Base-by-base conservation (phyloP, 306 rosid genomes). In the Neltuma alba region DNA sequence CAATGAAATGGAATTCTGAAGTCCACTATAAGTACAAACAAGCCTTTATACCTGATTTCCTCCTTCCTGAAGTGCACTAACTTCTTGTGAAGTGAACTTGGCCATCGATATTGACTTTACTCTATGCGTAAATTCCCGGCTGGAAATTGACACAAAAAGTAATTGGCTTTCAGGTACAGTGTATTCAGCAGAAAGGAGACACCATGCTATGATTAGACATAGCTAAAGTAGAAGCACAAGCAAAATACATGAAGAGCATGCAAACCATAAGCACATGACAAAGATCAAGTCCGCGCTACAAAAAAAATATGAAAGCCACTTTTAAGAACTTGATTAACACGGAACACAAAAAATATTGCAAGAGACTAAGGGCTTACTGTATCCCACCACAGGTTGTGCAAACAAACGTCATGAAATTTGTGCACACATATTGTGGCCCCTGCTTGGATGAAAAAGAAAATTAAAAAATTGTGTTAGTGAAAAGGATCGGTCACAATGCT, bases 401-500 rank as follows among this genome's bases (percentile, higher is more conserved):
- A 84, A 95, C 89, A 88, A 95, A 95, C 10, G 96, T 90, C 97
- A 92, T 91, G 90, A 92, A 95, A 86, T 86, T 91, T 15, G 97
- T 90, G 94, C 99, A 95, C 30, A 95, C 98, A 85, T 95, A 95
- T 78, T 95, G 98, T 5, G 99, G 97, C 69, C 98, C 99, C 99
- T 95, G 92, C 66, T 72, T 41, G 57, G 63, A 76, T 78, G 81
- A 63, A 18, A 72, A 79, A 48, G 18, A 20, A 62, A n/a, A 3
- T 44, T 37, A 6, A 72, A 16, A 73, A 69, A 23, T 62, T 27
- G 74, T 41, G 77, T 63, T 54, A 60, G 65, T 66, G 70, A 54
- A 81, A 79, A 76, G 72, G 52, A 79, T 69, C 41, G 71, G 48
- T 57, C 62, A 66, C 45, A 50, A 74, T 44, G 42, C 73, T 23